Evolutionary conservation across 2,329 filamentous ascomycete genomes (phyloP), one percentile per base, ranked within the genome.

Genomic region (Kalmusia sp.): DNA sequence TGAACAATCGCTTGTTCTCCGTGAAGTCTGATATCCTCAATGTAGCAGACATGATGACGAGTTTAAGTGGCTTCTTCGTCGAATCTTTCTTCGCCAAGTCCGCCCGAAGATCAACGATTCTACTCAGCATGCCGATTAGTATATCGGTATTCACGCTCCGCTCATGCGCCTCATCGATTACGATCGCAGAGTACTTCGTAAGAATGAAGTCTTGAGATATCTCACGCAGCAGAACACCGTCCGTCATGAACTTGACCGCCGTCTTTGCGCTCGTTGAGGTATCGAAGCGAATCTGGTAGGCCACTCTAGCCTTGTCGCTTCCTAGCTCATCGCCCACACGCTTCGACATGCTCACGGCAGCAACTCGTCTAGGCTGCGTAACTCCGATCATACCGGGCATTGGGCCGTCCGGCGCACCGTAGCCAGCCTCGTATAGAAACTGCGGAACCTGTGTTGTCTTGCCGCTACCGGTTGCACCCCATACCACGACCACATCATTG

Each of bases 371-470:
- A 25, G 95, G 95, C 67, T 99, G 96, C 0, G 96, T 99, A 24
- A 99, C 85, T 47, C 92, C 95, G 69, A 99, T 95, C 84, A 98
- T 87, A 30, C 95, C 95, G 0, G 92, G 90, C 0, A 91, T 96
- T 2, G 89, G 88, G 5, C 91, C 91, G 21, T 86, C 80, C 1
- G 86, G 81, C 24, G 89, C 87, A 9, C 93, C 95, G 68, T 96
- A 98, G 6, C 95, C 95, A 43, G 93, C 88, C 78, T 99, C 95
- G 63, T 90, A 96, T 25, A 99, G 80, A 68, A 99, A 99, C 68
- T 99, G 95, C 0, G 96, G 96, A 7, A 99, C 85, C 73, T 99
- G 95, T 0, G 95, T 99, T 0, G 96, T 99, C 76, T 99, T 99
- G 72, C 95, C 95, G 58, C 92, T 97, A 75, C 95, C 95, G 28